A percentile compares a stretch with the other conserved stretches of the same genome.
These are phyloP conservation scores for Talaromyces marneffei DNA, from an alignment of 2,329 filamentous ascomycete species.

Conservation along the genomic window DNA sequence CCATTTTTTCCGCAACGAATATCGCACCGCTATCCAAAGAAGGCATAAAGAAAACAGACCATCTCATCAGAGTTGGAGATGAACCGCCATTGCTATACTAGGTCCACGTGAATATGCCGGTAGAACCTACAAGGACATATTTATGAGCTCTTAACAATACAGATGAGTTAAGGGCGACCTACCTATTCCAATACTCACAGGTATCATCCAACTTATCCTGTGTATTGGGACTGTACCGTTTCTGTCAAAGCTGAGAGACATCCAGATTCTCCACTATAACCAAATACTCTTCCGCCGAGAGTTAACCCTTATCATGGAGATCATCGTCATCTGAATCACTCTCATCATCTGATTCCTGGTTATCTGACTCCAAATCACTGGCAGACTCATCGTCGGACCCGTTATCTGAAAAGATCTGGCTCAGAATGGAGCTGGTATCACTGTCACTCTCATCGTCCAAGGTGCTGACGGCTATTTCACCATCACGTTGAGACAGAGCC, in stretches of 20 bases:
- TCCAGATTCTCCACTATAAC: slow-evolving; percentile 21
- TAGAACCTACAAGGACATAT: slow-evolving; percentile 21
- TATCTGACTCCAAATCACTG: not conserved
- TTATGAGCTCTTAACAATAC: not conserved
- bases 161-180: not conserved
- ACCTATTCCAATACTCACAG: slow-evolving; percentile 24
- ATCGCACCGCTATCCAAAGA: slow-evolving; percentile 16
- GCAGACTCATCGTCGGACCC: not conserved
- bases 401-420: slow-evolving; percentile 15
- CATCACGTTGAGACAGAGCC: no score
- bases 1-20: slow-evolving; percentile 2
- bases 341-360: slow-evolving; percentile 14
- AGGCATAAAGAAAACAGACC: slow-evolving; percentile 23
- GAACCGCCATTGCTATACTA: slow-evolving; percentile 16
- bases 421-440: slow-evolving; percentile 17
- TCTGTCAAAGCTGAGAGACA: slow-evolving; percentile 24
- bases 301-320: slow-evolving; percentile 3
- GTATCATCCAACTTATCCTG: slow-evolving; percentile 25
- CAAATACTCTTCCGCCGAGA: slow-evolving; percentile 20
- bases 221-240: slow-evolving; percentile 22
- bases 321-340: slow-evolving; percentile 14
- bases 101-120: slow-evolving; percentile 16
- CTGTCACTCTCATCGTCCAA: slow-evolving; percentile 20
- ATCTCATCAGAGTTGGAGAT: slow-evolving; percentile 26
- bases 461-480: not conserved